Evolutionary conservation across 2,329 filamentous ascomycete genomes (phyloP), one percentile per base, ranked within the genome.

Genomic region (Waltergamsia citrina): DNA sequence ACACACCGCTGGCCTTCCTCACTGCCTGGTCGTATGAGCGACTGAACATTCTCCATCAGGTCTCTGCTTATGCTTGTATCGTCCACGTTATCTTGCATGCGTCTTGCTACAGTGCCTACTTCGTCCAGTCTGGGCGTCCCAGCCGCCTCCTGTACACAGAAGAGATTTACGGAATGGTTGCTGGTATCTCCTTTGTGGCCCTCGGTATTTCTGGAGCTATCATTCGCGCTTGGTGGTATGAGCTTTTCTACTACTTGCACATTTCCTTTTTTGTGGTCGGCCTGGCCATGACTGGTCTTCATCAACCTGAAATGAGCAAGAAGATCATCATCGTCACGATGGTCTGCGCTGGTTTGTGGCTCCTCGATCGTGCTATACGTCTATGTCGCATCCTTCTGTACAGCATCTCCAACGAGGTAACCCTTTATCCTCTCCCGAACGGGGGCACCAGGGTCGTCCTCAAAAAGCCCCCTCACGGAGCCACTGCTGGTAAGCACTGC

Each of bases 401-500:
- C 52, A 59, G 59, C 47, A 47, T 57, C 44, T 69, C 69, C 49
- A 75, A 74, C 45, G 51, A 55, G 11, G 72, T 65, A 3, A 69
- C 57, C 0, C 47, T 78, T n/a, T 60, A 63, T 17, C 67, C 73
- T 5, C 61, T 78, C 4, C 57, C 69, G 6, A 54, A 69, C 35
- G 66, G 69, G 4, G 71, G 63, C 32, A 75, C 71, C 14, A 66
- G 70, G 24, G 62, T 78, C n/a, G 59, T 64, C 0, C 53, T 78
- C 21, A 53, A 60, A 32, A 70, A 71, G 48, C 60, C 65, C 3
- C 65, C 67, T 1, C 39, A 60, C 1, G 51, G 55, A 3, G 65
- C 67, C 2, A 50, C 55, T 3, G 63, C 75, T 1, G 76, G 74
- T 2, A 70, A 71, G 40, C 77, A 82, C 46, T 74, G 71, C 43